Percentiles rank a stretch among this genome's conserved stretches.
Evolutionary conservation across 1,139 yeast species (phyloP).

Genomic region (Debaryomyces psychrophilus): DNA sequence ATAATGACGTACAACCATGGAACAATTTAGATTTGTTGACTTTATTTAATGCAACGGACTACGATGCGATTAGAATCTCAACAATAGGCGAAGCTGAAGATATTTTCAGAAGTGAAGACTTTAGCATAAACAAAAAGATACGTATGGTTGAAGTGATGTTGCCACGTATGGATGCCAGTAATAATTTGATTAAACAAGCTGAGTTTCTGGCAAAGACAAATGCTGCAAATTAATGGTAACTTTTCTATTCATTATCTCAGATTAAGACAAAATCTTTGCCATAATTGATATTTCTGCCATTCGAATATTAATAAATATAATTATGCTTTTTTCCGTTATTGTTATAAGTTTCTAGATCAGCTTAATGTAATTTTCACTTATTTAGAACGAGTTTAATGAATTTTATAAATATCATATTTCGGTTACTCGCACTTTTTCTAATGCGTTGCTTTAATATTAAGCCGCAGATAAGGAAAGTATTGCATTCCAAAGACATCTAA

Average conservation of each 20-base stretch:
- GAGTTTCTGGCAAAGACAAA: conserved; percentile 64
- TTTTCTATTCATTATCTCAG: not conserved
- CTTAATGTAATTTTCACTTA: not conserved
- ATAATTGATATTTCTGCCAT: not conserved
- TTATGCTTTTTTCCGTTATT: not conserved
- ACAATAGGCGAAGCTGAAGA: conserved; percentile 70
- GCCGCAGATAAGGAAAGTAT: not conserved
- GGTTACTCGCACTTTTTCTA: not conserved
- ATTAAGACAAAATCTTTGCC: not conserved
- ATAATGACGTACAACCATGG: conserved; percentile 86
- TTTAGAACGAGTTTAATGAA: not conserved
- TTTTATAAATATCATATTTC: not conserved
- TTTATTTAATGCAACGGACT: conserved; percentile 69
- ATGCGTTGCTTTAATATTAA: not conserved
- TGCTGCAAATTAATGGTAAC: conserved; percentile 35
- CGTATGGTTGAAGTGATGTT: conserved; percentile 80
- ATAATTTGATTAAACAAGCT: conserved; percentile 68
- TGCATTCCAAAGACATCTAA: not conserved
- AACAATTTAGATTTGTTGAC: conserved; percentile 69
- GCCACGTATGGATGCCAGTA: conserved; percentile 82
- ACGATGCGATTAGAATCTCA: conserved; percentile 56
- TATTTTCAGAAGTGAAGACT: conserved; percentile 55
- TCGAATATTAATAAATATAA: not conserved
- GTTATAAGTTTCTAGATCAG: not conserved
- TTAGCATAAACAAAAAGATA: conserved; percentile 64